Conservation (phyloP, 495 filamentous ascomycete species). For the Aspergillus nidulans region DNA sequence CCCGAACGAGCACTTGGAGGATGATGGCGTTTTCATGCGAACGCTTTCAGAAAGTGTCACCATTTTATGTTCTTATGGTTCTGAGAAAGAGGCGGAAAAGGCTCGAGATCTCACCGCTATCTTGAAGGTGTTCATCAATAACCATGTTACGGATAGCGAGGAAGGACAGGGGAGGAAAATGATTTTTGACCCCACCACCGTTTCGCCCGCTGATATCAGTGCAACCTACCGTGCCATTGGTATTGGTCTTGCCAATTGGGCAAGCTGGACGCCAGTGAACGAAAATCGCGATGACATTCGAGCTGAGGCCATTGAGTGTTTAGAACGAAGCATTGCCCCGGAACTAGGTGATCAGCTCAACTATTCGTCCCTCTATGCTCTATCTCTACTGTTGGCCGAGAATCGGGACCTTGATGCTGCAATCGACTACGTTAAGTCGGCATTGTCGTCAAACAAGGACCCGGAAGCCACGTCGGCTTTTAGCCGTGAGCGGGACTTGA, state of each 20-base stretch:
- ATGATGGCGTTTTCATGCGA: constrained; percentile 65
- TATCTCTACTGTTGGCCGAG: constrained; percentile 78
- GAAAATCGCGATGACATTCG: constrained; percentile 64
- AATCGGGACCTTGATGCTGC: constrained; percentile 70
- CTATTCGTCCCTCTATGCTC: constrained; percentile 68
- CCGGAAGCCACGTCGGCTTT: constrained; percentile 25
- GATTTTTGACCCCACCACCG: constrained; percentile 25
- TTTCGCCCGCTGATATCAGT: constrained; percentile 55
- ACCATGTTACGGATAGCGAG: constrained; percentile 34
- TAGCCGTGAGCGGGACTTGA: constrained; percentile 36
- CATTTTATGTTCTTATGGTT: constrained; percentile 77
- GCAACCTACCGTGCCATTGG: constrained; percentile 76
- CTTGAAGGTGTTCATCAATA: constrained; percentile 61
- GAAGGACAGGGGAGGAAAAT: constrained; percentile 28
- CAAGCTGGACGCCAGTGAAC: constrained; percentile 69
- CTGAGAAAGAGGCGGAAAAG: constrained; percentile 67
- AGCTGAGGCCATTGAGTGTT: constrained; percentile 63
- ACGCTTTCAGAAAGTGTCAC: constrained; percentile 74
- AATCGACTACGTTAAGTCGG: constrained; percentile 68
- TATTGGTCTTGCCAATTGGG: constrained; percentile 79
- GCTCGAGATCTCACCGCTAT: constrained; percentile 61
- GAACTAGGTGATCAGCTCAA: constrained; percentile 57
- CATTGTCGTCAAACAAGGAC: constrained; percentile 39
- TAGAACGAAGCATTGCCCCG: constrained; percentile 65
- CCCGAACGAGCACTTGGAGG: constrained; percentile 71